Base-by-base conservation (phyloP, 306 rosid species). In the Ceratonia siliqua region DNA sequence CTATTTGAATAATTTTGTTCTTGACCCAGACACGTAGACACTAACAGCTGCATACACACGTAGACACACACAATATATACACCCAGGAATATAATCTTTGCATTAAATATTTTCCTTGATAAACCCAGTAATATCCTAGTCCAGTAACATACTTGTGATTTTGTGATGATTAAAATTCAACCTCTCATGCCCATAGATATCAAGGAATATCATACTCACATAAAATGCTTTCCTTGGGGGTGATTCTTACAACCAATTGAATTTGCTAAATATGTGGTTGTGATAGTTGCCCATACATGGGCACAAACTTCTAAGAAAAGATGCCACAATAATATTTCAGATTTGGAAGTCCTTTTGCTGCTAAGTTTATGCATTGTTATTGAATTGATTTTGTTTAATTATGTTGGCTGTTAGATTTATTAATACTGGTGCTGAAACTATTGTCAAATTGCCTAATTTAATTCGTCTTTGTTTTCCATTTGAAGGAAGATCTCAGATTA, bases 401-500 rank as follows among this genome's bases (percentile, higher is more conserved):
- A 15, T 80, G 61, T 55, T 68, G 25, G 42, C 10, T 71, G 27
- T 52, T 66, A 30, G 38, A 15, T 45, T 41, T 59, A 14, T 33
- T 22, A 18, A 2, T 10, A 36, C 15, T 52, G 55, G 67, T 38
- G 33, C 32, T 79, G 39, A 70, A 43, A 66, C 38, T 61, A 17
- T 33, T 49, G 10, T 67, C 24, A 10, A 14, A 76, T 73, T 57
- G 58, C 38, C 24, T 49, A 43, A 30, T 24, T 46, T 68, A 70
- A 78, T 78, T 68, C 38, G 24, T 41, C 38, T 78, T 54, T 50
- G 63, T 38, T 78, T 62, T 5, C 83, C 15, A 57, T 82, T 17
- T 83, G 83, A 82, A 90, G 96, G 91, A 90, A 82, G 91, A 88
- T 74, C 96, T 88, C 35, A 63, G 81, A 50, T 76, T 86, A 86